phyloP scores from a whole-genome alignment of 2,329 filamentous ascomycete genomes.

The Leptographium galeiforme region DNA sequence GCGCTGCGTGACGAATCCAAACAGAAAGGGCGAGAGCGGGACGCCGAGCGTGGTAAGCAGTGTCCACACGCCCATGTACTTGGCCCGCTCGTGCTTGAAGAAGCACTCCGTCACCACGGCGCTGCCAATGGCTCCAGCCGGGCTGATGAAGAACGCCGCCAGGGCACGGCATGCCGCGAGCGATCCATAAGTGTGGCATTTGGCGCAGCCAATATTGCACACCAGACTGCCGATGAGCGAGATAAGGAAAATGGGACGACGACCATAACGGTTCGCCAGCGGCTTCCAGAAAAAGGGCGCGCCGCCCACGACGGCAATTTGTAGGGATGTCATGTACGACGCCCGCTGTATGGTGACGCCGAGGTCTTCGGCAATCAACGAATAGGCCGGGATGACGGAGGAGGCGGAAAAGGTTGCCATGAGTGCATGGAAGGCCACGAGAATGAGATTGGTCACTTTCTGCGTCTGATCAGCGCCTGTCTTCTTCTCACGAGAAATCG shows the following conservation, averaged over 20 bases:
- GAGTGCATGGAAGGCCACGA: slow-evolving; percentile 43
- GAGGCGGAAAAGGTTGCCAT: slow-evolving; percentile 43
- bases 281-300: slow-evolving; percentile 44
- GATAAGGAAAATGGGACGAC: slow-evolving; percentile 39
- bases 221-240: slow-evolving; percentile 31
- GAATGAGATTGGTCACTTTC: slow-evolving; percentile 37
- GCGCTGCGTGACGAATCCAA: slow-evolving; percentile 33
- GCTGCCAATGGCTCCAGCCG: slow-evolving; percentile 37
- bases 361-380: slow-evolving; percentile 36
- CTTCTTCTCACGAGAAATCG: neutral
- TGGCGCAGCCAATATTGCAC: slow-evolving; percentile 40
- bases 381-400: slow-evolving; percentile 39
- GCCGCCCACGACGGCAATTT: slow-evolving; percentile 38
- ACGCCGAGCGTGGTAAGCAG: slow-evolving; percentile 16
- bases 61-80: slow-evolving; percentile 45
- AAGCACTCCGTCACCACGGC: slow-evolving; percentile 44
- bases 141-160: slow-evolving; percentile 40
- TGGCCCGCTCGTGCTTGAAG: slow-evolving; percentile 39
- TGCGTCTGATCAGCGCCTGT: slow-evolving; percentile 11
- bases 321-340: slow-evolving; percentile 39
- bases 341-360: slow-evolving; percentile 32
- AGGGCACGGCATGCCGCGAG: slow-evolving; percentile 37
- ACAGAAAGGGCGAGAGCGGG: slow-evolving; percentile 19
- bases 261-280: slow-evolving; percentile 37
- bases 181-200: slow-evolving; percentile 31